phyloP scores from a whole-genome alignment of 768 basidiomycete species.

The Cystobasidium ongulense region DNA sequence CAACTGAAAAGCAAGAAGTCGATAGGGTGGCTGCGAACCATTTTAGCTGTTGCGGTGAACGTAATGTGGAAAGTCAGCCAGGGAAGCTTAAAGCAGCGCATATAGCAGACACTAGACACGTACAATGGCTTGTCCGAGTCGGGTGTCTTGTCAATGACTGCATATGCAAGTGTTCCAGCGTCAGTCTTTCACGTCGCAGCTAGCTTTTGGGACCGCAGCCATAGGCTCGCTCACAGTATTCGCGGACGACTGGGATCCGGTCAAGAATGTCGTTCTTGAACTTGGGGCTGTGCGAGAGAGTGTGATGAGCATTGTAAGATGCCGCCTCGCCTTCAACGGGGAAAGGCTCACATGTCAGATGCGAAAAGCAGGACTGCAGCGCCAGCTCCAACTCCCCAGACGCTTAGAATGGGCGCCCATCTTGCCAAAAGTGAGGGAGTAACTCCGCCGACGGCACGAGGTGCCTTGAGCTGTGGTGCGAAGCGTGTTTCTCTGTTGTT shows the following conservation, averaged over 20 bases:
- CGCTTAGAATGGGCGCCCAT: slow-evolving; percentile 17
- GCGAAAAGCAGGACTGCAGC: background rate
- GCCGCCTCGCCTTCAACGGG: background rate
- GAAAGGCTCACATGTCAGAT: slow-evolving; percentile 24
- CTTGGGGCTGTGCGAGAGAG: background rate
- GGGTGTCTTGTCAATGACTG: slow-evolving; percentile 20
- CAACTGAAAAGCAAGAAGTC: background rate
- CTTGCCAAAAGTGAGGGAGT: background rate
- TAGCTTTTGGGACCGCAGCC: background rate
- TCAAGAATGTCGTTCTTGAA: slow-evolving; percentile 28
- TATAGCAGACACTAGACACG: background rate
- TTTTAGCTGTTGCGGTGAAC: background rate
- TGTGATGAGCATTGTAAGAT: background rate
- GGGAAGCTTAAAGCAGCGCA: background rate
- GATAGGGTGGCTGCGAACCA: background rate
- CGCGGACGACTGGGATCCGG: slow-evolving; percentile 26
- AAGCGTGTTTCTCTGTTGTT: slow-evolving; percentile 16
- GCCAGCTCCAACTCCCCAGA: slow-evolving; percentile 23
- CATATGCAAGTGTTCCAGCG: background rate
- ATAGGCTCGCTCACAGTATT: slow-evolving; percentile 9
- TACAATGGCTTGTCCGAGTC: slow-evolving; percentile 28
- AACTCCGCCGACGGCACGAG: background rate
- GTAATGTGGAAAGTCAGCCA: background rate
- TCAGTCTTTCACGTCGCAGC: background rate
- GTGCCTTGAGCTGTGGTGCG: slow-evolving; percentile 11